Percentiles rank a stretch among this genome's conserved stretches.
phyloP scores from a whole-genome alignment of 1,284 basidiomycete genomes.

The Neolentinus lepideus region DNA sequence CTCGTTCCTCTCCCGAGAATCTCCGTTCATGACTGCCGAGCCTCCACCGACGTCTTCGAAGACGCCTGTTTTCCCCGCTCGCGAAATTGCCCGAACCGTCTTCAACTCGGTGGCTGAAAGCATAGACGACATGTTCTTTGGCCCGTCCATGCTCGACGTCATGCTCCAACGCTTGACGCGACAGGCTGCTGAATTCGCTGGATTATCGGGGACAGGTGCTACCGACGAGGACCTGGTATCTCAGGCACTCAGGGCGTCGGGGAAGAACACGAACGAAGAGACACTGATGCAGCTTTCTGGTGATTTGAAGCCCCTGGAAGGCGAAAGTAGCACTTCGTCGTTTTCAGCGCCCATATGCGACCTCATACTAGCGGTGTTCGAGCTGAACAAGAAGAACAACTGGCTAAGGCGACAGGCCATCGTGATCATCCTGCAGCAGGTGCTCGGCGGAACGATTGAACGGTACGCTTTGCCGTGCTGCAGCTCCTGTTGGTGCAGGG shows the following conservation, averaged over 20 bases:
- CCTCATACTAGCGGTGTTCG: slow-evolving; percentile 86
- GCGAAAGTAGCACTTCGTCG: slow-evolving; percentile 76
- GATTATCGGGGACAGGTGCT: slow-evolving; percentile 72
- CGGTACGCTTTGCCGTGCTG: slow-evolving; percentile 40
- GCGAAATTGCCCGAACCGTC: slow-evolving; percentile 73
- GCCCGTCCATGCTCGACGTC: slow-evolving; percentile 90
- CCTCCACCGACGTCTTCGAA: slow-evolving; percentile 24
- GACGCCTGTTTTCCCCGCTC: slow-evolving; percentile 47
- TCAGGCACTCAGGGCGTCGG: slow-evolving; percentile 66
- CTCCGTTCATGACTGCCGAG: slow-evolving; percentile 62
- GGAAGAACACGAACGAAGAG: slow-evolving; percentile 57
- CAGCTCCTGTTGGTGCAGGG: background rate
- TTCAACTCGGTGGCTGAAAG: slow-evolving; percentile 87
- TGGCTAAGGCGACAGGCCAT: slow-evolving; percentile 97
- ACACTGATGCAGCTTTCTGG: slow-evolving; percentile 61
- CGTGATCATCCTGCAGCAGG: slow-evolving; percentile 92
- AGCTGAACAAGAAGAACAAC: slow-evolving; percentile 91
- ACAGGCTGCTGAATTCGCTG: slow-evolving; percentile 84
- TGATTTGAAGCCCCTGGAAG: slow-evolving; percentile 74
- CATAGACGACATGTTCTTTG: slow-evolving; percentile 90
- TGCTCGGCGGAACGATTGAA: slow-evolving; percentile 93
- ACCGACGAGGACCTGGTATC: slow-evolving; percentile 66
- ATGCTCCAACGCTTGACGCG: slow-evolving; percentile 84
- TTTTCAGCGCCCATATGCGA: slow-evolving; percentile 96
- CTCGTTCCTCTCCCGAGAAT: slow-evolving; percentile 83